Conservation (phyloP, 345 rosid species). For the Hypericum androsaemum region DNA sequence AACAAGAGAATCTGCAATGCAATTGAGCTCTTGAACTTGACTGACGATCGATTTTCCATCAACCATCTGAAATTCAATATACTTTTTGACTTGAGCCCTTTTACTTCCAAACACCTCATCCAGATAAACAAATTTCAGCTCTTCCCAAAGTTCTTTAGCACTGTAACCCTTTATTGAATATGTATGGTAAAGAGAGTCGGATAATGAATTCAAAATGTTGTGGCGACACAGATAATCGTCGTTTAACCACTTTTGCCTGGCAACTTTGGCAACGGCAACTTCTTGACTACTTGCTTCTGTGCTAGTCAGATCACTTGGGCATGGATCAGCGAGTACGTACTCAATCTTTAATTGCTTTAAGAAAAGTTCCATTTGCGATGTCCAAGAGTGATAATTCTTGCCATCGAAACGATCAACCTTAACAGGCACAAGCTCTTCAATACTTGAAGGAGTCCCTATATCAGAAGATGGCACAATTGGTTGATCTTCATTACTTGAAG, state of each 20-base stretch:
- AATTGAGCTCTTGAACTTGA: conserved; percentile 57
- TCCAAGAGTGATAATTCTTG: conserved; percentile 58
- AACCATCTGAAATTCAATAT: conserved; percentile 61
- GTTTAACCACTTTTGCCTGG: conserved; percentile 40
- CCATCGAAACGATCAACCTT: conserved; percentile 52
- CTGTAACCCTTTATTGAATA: conserved; percentile 38
- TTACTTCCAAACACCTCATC: conserved; percentile 48
- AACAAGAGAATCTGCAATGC: conserved; percentile 54
- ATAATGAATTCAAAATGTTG: conserved; percentile 53
- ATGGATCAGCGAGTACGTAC: conserved; percentile 53
- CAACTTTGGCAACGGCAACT: conserved; percentile 24
- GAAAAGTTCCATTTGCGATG: conserved; percentile 45
- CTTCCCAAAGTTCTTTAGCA: conserved; percentile 83
- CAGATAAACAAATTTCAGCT: conserved; percentile 56
- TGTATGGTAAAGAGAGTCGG: conserved; percentile 50
- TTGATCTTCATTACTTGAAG: background rate
- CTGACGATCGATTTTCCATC: conserved; percentile 46
- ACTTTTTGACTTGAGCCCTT: conserved; percentile 60
- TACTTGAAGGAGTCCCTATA: conserved; percentile 9
- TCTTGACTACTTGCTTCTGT: conserved; percentile 26
- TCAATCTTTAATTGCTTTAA: conserved; percentile 54
- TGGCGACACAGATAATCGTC: conserved; percentile 59
- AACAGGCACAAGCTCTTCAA: background rate
- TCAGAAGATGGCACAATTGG: too few relatives aligned
- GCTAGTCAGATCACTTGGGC: conserved; percentile 26